Percentiles rank a stretch among this genome's conserved stretches.
These are phyloP conservation scores for Bromus sterilis DNA, from an alignment of 176 grass and related monocot species.

Conservation along the genomic window DNA sequence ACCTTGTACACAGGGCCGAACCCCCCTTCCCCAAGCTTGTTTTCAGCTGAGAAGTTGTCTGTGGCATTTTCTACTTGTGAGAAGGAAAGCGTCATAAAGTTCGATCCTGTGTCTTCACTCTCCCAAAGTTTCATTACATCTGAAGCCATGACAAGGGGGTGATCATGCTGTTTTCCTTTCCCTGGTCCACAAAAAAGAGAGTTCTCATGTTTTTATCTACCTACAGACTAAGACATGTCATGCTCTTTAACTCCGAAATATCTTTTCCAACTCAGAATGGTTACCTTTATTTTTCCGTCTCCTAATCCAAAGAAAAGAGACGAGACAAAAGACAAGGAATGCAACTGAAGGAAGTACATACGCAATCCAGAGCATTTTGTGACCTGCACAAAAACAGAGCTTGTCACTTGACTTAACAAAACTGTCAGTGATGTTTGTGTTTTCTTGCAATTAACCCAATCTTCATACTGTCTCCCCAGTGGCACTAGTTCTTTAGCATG, in stretches of 20 bases:
- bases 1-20: slow-evolving; percentile 57
- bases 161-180: background rate
- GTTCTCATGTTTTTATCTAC: background rate
- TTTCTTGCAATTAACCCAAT: background rate
- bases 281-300: slow-evolving; percentile 16
- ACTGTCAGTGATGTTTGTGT: background rate
- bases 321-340: slow-evolving; percentile 15
- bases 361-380: slow-evolving; percentile 18
- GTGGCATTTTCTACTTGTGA: slow-evolving; percentile 23
- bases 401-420: background rate
- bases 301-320: slow-evolving; percentile 24
- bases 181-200: slow-evolving; percentile 7
- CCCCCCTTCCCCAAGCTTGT: slow-evolving; percentile 43
- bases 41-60: slow-evolving; percentile 11
- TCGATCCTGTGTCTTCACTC: slow-evolving; percentile 2
- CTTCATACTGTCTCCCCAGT: background rate
- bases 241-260: background rate
- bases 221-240: background rate
- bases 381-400: slow-evolving; percentile 4
- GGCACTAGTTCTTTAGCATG: background rate
- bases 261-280: background rate
- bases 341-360: background rate
- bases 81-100: slow-evolving; percentile 15
- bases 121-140: slow-evolving; percentile 28
- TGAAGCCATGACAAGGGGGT: background rate